phyloP scores from a whole-genome alignment of 257 asterid species.

The Solanum habrochaites region DNA sequence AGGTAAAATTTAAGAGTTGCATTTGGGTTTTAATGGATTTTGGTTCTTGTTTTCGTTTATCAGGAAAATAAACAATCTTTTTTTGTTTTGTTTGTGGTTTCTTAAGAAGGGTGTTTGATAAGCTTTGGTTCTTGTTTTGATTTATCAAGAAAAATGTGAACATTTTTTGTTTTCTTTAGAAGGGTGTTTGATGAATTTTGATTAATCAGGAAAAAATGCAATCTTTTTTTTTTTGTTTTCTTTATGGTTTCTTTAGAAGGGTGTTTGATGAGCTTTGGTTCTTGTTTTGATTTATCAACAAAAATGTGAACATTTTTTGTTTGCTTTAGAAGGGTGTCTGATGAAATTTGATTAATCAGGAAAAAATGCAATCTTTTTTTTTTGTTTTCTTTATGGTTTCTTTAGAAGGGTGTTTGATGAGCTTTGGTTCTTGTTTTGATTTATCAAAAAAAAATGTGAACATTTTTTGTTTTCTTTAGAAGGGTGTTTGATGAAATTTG shows the following conservation, averaged over 20 bases:
- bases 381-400: background rate
- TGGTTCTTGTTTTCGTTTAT: background rate
- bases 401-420: background rate
- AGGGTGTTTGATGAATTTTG: background rate
- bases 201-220: background rate
- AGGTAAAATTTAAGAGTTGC: slow-evolving; percentile 32
- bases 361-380: background rate
- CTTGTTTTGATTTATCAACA: background rate
- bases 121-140: background rate
- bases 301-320: background rate
- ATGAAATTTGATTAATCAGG: background rate
- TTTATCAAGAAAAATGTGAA: background rate
- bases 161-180: background rate
- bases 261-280: background rate
- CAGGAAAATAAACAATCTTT: background rate
- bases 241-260: background rate
- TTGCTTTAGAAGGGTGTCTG: background rate
- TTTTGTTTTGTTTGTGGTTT: background rate
- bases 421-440: background rate
- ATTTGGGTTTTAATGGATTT: background rate
- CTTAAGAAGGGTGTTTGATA: background rate
- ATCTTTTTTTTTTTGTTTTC: background rate
- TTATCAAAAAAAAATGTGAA: background rate
- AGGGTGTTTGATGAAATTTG: background rate
- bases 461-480: too few species aligned